Conservation (phyloP, 495 filamentous ascomycete species). For the Penicillium alfredii region DNA sequence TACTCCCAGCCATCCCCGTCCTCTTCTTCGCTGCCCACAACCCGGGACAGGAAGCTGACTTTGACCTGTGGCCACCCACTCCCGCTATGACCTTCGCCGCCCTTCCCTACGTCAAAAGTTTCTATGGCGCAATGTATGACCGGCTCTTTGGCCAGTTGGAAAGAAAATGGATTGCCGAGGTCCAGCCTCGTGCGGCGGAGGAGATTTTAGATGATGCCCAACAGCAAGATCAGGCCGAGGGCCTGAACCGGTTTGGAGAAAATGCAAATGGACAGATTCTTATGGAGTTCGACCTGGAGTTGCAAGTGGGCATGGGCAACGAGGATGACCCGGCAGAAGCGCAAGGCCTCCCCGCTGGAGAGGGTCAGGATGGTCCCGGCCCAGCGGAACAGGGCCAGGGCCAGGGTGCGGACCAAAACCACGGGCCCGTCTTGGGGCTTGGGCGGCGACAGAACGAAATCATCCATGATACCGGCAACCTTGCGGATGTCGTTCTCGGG, state of each 20-base stretch:
- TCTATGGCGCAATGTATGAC: slow-evolving; percentile 64
- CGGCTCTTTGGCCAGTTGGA: slow-evolving; percentile 56
- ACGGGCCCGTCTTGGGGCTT: slow-evolving; percentile 26
- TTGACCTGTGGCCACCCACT: slow-evolving; percentile 66
- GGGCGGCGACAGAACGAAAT: slow-evolving; percentile 41
- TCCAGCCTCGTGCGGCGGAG: slow-evolving; percentile 55
- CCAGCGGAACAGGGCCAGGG: slow-evolving; percentile 27
- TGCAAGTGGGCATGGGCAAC: slow-evolving; percentile 38
- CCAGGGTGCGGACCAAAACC: slow-evolving; percentile 18
- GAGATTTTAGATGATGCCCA: slow-evolving; percentile 42
- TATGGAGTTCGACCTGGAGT: slow-evolving; percentile 43
- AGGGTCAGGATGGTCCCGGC: slow-evolving; percentile 16
- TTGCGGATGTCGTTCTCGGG: slow-evolving; percentile 54
- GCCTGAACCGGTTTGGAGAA: slow-evolving; percentile 33
- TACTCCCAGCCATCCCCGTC: slow-evolving; percentile 58
- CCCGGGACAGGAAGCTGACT: slow-evolving; percentile 36
- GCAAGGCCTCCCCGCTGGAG: slow-evolving; percentile 14
- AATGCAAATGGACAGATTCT: slow-evolving; percentile 35
- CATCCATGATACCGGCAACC: slow-evolving; percentile 43
- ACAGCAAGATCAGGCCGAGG: slow-evolving; percentile 41
- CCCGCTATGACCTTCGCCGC: slow-evolving; percentile 62
- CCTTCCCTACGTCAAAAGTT: slow-evolving; percentile 60
- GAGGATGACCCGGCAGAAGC: slow-evolving; percentile 22
- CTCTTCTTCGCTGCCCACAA: slow-evolving; percentile 52
- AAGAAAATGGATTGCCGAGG: slow-evolving; percentile 57